phyloP scores from a whole-genome alignment of 75 land plant genomes.

The Sequoiadendron giganteum region DNA sequence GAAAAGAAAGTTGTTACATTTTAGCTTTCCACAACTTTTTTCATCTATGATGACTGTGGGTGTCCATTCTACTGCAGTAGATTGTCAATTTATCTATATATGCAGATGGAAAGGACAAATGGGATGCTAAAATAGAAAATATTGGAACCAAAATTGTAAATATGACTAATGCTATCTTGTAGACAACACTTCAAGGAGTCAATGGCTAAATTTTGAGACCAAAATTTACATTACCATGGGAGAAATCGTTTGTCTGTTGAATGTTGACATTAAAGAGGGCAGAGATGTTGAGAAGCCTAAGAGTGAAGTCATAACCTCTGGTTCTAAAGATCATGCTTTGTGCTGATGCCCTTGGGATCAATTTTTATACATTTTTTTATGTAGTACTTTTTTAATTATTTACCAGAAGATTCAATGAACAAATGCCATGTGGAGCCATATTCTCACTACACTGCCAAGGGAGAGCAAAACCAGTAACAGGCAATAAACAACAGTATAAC shows the following conservation, averaged over 20 bases:
- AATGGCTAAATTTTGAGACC: background rate
- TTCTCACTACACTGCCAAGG: background rate
- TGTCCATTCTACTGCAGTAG: background rate
- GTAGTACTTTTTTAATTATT: no score
- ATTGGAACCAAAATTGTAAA: background rate
- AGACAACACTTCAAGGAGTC: background rate
- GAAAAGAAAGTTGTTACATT: background rate
- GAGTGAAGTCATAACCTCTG: background rate
- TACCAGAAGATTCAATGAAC: no score
- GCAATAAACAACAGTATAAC: background rate
- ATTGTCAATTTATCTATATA: background rate
- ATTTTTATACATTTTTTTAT: no score
- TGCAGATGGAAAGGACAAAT: background rate
- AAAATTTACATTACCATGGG: background rate
- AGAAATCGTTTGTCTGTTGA: background rate
- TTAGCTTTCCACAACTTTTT: background rate
- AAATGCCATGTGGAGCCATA: background rate
- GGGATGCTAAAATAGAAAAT: background rate
- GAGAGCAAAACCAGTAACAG: background rate
- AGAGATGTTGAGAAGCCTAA: no score
- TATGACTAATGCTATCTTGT: background rate
- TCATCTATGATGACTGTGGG: background rate
- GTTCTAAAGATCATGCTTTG: background rate
- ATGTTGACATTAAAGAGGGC: background rate
- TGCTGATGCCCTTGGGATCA: background rate